Conservation (phyloP, 192 early-diverging fungal species). For the Mycoemilia scoparia region DNA sequence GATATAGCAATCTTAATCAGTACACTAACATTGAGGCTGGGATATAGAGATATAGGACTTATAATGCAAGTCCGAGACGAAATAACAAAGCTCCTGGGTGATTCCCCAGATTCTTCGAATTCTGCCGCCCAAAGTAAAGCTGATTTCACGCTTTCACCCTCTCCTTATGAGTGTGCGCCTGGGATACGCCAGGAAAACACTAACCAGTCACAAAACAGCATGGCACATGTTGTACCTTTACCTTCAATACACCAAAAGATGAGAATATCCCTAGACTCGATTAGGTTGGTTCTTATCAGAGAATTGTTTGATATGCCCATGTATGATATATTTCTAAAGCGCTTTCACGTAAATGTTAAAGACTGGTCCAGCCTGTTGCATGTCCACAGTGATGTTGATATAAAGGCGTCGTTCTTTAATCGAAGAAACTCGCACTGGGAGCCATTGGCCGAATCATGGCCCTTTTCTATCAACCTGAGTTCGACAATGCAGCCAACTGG, state of each 20-base stretch:
- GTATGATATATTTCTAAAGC: conserved; percentile 65
- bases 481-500: conserved; percentile 3
- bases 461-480: conserved; percentile 37
- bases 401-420: conserved; percentile 88
- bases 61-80: too few species aligned
- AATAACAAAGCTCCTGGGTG: too few species aligned
- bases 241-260: conserved; percentile 28
- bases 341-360: conserved; percentile 52
- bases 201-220: too few species aligned
- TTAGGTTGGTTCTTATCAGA: conserved; percentile 66
- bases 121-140: too few species aligned
- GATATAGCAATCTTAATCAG: too few species aligned
- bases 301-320: conserved; percentile 89
- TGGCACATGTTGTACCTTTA: too few species aligned
- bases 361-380: conserved; percentile 67
- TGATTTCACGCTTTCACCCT: too few species aligned
- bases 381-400: conserved; percentile 43
- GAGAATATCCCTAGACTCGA: conserved; percentile 15
- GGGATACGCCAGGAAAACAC: too few species aligned
- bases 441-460: conserved; percentile 83
- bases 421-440: conserved; percentile 98
- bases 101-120: too few species aligned
- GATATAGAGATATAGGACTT: too few species aligned
- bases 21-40: too few species aligned
- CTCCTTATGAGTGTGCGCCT: too few species aligned